Evolutionary conservation across 2,329 filamentous ascomycete genomes (phyloP).

Genomic region (Coniella lustricola): DNA sequence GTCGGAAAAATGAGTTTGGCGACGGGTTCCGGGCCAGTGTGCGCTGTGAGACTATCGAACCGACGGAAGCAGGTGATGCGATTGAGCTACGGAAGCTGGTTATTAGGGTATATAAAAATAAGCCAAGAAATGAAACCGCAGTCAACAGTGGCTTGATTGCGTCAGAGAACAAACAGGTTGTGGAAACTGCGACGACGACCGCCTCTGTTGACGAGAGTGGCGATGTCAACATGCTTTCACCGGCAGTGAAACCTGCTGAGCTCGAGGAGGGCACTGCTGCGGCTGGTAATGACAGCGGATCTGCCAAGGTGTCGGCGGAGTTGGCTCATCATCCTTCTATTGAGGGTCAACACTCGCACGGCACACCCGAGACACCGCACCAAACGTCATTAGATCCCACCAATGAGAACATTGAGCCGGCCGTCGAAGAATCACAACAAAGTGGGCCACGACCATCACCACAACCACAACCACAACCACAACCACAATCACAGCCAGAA

Average conservation of each 20-base stretch:
- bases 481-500: not conserved
- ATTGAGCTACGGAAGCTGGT: slow-evolving; percentile 71
- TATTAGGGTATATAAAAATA: slow-evolving; percentile 39
- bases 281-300: no score
- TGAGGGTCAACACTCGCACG: no score
- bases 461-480: not conserved
- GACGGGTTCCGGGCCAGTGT: slow-evolving; percentile 64
- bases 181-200: not conserved
- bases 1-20: slow-evolving; percentile 56
- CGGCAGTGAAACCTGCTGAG: not conserved
- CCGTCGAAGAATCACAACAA: not conserved
- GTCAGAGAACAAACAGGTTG: not conserved
- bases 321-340: no score
- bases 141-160: not conserved
- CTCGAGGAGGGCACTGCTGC: no score
- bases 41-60: slow-evolving; percentile 54
- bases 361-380: no score
- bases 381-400: no score
- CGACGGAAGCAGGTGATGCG: slow-evolving; percentile 47
- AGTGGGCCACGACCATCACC: not conserved
- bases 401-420: not conserved
- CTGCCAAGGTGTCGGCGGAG: no score
- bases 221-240: slow-evolving; percentile 16
- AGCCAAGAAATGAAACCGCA: slow-evolving; percentile 17
- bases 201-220: slow-evolving; percentile 11